phyloP scores from a whole-genome alignment of 495 filamentous ascomycete genomes.

The Penicilliopsis zonata region DNA sequence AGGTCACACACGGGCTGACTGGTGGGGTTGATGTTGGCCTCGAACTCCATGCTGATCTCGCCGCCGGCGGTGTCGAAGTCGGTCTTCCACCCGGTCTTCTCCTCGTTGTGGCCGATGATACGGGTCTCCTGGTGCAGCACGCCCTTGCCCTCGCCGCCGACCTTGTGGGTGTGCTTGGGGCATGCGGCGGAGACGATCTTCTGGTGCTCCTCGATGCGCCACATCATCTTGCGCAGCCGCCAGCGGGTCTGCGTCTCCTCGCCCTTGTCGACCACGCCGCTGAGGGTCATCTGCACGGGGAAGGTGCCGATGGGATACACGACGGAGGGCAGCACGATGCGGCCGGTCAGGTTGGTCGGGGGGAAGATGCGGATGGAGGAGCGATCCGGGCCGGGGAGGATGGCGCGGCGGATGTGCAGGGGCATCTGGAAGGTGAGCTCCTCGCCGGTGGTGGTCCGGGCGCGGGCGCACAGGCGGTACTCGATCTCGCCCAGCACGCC shows the following conservation, averaged over 20 bases:
- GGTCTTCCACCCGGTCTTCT: slow-evolving; percentile 91
- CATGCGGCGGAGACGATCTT: slow-evolving; percentile 76
- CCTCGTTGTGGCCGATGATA: slow-evolving; percentile 59
- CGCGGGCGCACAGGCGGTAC: slow-evolving; percentile 72
- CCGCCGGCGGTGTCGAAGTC: slow-evolving; percentile 65
- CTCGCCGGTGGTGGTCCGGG: slow-evolving; percentile 44
- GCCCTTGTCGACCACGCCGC: slow-evolving; percentile 61
- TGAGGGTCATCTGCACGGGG: slow-evolving; percentile 63
- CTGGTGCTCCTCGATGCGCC: slow-evolving; percentile 82
- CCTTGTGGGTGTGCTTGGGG: slow-evolving; percentile 58
- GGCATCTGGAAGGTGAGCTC: slow-evolving; percentile 51
- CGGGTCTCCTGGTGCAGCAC: slow-evolving; percentile 65
- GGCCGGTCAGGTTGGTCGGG: slow-evolving; percentile 81
- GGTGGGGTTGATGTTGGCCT: slow-evolving; percentile 50
- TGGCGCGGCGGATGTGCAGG: slow-evolving; percentile 62
- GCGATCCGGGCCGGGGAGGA: slow-evolving; percentile 62
- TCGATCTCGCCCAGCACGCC: slow-evolving; percentile 59
- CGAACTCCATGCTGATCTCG: slow-evolving; percentile 72
- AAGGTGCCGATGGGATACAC: slow-evolving; percentile 84
- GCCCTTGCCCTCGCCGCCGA: slow-evolving; percentile 63
- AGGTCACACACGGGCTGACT: slow-evolving; percentile 65
- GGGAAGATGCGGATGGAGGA: slow-evolving; percentile 85
- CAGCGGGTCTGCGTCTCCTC: slow-evolving; percentile 57
- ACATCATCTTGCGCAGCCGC: slow-evolving; percentile 81
- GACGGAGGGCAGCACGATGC: slow-evolving; percentile 64